These are phyloP conservation scores for Hypoxylon sp. DNA, from an alignment of 2,329 filamentous ascomycete genomes.

Conservation along the genomic window DNA sequence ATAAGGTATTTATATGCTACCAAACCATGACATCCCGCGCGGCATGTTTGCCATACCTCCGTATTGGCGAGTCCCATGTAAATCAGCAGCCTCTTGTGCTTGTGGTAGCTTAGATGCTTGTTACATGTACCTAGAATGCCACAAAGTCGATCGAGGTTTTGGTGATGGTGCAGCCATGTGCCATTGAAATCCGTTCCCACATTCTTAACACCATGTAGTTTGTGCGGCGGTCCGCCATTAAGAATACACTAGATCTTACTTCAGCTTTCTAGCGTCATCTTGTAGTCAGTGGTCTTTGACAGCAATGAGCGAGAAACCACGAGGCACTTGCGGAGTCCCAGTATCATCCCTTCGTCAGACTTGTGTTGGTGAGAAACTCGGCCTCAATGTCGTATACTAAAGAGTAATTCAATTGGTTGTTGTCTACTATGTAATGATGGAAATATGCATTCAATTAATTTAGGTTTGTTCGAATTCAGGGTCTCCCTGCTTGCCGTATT, in stretches of 20 bases:
- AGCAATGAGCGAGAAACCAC: background rate
- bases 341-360: slow-evolving; percentile 42
- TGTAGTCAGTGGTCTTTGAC: background rate
- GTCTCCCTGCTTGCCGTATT: slow-evolving; percentile 31
- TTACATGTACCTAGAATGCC: background rate
- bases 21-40: background rate
- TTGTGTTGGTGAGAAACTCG: slow-evolving; percentile 12
- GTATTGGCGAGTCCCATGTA: background rate
- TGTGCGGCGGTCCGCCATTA: background rate
- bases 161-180: background rate
- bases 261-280: background rate
- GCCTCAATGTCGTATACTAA: slow-evolving; percentile 25
- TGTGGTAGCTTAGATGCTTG: slow-evolving; percentile 7
- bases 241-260: background rate
- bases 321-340: slow-evolving; percentile 23
- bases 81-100: background rate
- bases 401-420: slow-evolving; percentile 6
- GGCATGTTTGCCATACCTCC: background rate
- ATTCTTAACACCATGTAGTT: background rate
- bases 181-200: background rate
- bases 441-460: slow-evolving; percentile 34
- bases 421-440: slow-evolving; percentile 9
- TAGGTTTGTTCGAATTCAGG: slow-evolving; percentile 29
- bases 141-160: slow-evolving; percentile 3
- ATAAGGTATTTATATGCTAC: background rate